Evolutionary conservation across 2,329 filamentous ascomycete genomes (phyloP), one percentile per base, ranked within the genome.

Genomic region (Pseudocercospora macadamiae): DNA sequence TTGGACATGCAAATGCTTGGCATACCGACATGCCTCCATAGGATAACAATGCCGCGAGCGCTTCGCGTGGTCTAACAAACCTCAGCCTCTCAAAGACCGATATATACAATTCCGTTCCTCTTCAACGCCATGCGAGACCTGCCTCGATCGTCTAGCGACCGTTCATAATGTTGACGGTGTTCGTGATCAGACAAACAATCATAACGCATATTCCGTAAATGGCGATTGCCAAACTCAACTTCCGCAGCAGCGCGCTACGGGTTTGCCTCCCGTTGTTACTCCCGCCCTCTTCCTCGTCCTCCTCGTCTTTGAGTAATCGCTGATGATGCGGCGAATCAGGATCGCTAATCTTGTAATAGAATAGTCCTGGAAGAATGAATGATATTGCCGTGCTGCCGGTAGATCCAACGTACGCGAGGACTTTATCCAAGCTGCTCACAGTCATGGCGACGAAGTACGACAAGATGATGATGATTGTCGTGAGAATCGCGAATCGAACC

Each of bases 311-410:
- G 63, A 91, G 80, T 8, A 97, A 80, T 12, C 89, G 86, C 73
- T 96, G 93, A 68, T 97, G 92, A 63, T 93, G 86, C 25, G 88
- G 83, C 44, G 90, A 93, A 55, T 96, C 89, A 0, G 95, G 95
- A 21, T 91, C 87, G 10, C 91, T 96, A 60, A 99, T 97, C 76
- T 97, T 97, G 79, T 97, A 99, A 76, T 97, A 99, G 75, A 99
- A 99, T 3, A 99, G 77, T 0, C 95, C 95, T 0, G 95, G 95
- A 0, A 99, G 82, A 65, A 99, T 97, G 73, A 99, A 99, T 62
- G 91, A 96, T 69, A 99, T 99, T 61, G 91, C 91, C 0, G 95
- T 99, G 52, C 89, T 93, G 54, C 95, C 95, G 0, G 95, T 99
- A 68, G 89, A 92, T 34, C 95, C 95, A 9, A 99, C 95, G 67